Base-by-base conservation (phyloP, 768 basidiomycete genomes). In the Suillus americanus region DNA sequence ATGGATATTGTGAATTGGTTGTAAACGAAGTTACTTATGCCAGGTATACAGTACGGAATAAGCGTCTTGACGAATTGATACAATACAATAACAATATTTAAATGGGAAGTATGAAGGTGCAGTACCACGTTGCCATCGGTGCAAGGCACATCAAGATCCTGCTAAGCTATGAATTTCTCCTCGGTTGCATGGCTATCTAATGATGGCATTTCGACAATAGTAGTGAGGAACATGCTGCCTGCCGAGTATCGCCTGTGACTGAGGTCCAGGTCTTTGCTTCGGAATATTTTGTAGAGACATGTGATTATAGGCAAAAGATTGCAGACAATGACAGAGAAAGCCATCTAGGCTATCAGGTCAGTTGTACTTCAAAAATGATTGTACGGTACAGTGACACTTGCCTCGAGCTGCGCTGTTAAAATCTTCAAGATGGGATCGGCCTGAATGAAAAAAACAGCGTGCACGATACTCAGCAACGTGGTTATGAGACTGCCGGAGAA, bases 251-350 rank as follows among this genome's bases (percentile, higher is more conserved):
- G 51, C 33, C 46, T 28, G 38, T 50, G 62, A 25, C 38, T 55
- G 23, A 50, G 12, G 50, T 66, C 63, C 18, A 59, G 14, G 33
- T 60, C 67, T 20, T 53, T 67, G 0, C 46, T 54, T 38, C 48
- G 64, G 23, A 70, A 33, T 48, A 60, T 50, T 33, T 62, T 65
- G 43, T 66, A 62, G 53, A 70, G 10, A 6, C 20, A 60, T 16
- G 62, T 70, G n/a, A 70, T 66, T 28, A 71, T 48, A 40, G 65
- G 62, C 46, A 71, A 65, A 59, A 66, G 62, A 20, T 71, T 60
- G 53, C 71, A 68, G 20, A 65, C 55, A 48, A 63, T 57, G 6
- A 72, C 61, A 57, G 62, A 56, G 13, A 72, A 23, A 5, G 62
- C 64, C 62, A 67, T 65, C 71, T 72, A 38, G 63, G 5, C 16